Evolutionary conservation across 2,329 filamentous ascomycete species (phyloP).

Genomic region (Phaeosphaeria sp.): DNA sequence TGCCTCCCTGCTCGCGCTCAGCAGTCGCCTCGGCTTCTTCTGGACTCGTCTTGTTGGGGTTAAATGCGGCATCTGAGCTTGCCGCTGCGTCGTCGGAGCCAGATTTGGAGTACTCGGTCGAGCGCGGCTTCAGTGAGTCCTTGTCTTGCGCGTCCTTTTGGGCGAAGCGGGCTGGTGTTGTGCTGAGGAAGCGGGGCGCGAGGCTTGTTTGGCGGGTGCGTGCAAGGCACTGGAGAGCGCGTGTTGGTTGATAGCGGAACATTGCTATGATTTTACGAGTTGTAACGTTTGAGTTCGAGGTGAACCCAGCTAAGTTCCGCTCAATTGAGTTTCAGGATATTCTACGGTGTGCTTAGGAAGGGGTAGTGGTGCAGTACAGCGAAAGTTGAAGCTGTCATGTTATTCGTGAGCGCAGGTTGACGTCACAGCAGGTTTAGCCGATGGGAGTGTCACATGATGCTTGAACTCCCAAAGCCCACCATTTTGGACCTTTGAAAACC

Average conservation of each 20-base stretch:
- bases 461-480: too few species aligned
- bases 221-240: slow-evolving; percentile 24
- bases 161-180: slow-evolving; percentile 29
- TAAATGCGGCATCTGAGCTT: slow-evolving; percentile 69
- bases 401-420: slow-evolving; percentile 5
- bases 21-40: slow-evolving; percentile 61
- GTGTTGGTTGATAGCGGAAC: slow-evolving; percentile 33
- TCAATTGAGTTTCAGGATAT: neutral
- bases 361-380: too few species aligned
- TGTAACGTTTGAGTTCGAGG: neutral
- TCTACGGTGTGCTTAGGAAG: neutral
- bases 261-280: slow-evolving; percentile 16
- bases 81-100: slow-evolving; percentile 67
- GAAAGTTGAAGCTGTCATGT: slow-evolving; percentile 5
- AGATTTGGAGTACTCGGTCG: slow-evolving; percentile 72
- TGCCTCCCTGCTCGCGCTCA: slow-evolving; percentile 41
- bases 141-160: slow-evolving; percentile 56
- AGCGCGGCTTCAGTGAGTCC: slow-evolving; percentile 68
- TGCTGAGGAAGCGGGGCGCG: slow-evolving; percentile 31
- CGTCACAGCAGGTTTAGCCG: slow-evolving; percentile 13
- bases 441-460: neutral
- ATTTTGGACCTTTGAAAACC: too few species aligned
- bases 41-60: slow-evolving; percentile 71
- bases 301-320: neutral
- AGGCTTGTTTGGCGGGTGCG: slow-evolving; percentile 16